Evolutionary conservation across 257 asterid species (phyloP).

Genomic region (Apocynum venetum): DNA sequence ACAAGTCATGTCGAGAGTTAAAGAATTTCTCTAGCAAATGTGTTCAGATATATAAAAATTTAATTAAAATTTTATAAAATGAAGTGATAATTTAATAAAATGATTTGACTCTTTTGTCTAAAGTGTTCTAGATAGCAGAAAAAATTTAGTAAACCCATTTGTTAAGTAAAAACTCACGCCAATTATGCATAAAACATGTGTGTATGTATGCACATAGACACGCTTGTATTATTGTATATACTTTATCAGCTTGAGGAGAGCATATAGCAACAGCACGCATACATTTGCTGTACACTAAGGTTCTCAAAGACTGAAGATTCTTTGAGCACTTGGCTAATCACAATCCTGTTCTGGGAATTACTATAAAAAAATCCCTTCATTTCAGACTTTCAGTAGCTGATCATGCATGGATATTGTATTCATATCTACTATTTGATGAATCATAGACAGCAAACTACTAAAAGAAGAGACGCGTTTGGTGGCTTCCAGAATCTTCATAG

Average conservation of each 20-base stretch:
- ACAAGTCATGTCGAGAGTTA: too few relatives aligned
- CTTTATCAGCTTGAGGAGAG: neutral
- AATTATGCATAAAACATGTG: neutral
- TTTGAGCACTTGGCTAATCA: neutral
- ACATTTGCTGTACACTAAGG: neutral
- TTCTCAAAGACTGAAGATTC: neutral
- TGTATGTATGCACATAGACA: neutral
- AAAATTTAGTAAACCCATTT: too few relatives aligned
- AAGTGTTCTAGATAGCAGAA: too few relatives aligned
- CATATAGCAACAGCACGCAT: neutral
- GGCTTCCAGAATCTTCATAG: too few relatives aligned
- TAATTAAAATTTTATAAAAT: too few relatives aligned
- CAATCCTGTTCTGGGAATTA: neutral
- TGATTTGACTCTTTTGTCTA: too few relatives aligned
- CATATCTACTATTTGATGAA: neutral
- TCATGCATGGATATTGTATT: neutral
- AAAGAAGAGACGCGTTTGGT: neutral
- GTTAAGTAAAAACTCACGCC: too few relatives aligned
- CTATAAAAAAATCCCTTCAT: neutral
- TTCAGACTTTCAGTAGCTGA: neutral
- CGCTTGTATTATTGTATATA: neutral
- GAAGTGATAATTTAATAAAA: too few relatives aligned
- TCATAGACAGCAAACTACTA: neutral
- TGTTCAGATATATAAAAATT: too few relatives aligned
- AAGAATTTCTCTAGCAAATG: too few relatives aligned